Percentiles rank a stretch among this genome's conserved stretches.
Conservation (phyloP, 2,329 filamentous ascomycete species). For the Cladosporium phlei region DNA sequence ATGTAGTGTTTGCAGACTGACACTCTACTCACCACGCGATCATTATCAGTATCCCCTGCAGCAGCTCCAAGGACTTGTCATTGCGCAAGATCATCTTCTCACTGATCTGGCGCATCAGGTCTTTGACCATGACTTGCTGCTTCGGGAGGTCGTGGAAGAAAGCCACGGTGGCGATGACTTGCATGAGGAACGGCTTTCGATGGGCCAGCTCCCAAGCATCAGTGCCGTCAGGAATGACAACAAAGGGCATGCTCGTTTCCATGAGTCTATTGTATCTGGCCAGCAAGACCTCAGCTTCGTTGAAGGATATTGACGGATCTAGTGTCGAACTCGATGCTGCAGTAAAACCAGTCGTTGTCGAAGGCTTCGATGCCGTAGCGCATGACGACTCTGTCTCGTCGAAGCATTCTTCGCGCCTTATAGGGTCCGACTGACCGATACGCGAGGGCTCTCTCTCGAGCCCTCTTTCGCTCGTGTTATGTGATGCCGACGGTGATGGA, state of each 20-base stretch:
- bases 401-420: neutral
- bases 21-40: slow-evolving; percentile 11
- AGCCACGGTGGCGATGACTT: slow-evolving; percentile 27
- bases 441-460: neutral
- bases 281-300: slow-evolving; percentile 26
- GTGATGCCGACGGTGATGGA: slow-evolving; percentile 6
- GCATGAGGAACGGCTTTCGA: slow-evolving; percentile 27
- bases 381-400: neutral
- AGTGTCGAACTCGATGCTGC: neutral
- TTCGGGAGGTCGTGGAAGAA: slow-evolving; percentile 26
- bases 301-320: slow-evolving; percentile 13
- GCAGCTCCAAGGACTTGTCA: slow-evolving; percentile 27
- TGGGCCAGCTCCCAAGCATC: slow-evolving; percentile 22
- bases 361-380: neutral
- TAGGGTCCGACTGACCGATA: neutral
- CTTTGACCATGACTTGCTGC: slow-evolving; percentile 25
- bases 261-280: slow-evolving; percentile 26
- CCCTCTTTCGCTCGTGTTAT: slow-evolving; percentile 1
- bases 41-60: slow-evolving; percentile 24
- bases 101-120: slow-evolving; percentile 27
- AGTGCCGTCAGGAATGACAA: slow-evolving; percentile 19
- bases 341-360: neutral
- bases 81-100: slow-evolving; percentile 28
- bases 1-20: neutral
- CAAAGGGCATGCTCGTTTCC: slow-evolving; percentile 25